Base-by-base conservation (phyloP, 257 asterid genomes). In the Catharanthus roseus region DNA sequence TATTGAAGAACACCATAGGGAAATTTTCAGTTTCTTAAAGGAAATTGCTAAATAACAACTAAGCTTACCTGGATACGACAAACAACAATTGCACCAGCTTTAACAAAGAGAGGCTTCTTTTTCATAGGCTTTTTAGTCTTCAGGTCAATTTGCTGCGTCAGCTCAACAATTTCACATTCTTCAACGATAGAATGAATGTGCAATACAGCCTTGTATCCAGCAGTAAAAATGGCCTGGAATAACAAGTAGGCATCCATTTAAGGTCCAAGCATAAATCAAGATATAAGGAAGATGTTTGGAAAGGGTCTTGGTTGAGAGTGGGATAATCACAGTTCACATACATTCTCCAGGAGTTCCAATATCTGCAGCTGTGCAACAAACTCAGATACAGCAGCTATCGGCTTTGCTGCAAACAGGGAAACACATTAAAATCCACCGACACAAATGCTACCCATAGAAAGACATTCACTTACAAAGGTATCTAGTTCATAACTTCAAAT, bases 131-230 rank as follows among this genome's bases (percentile, higher is more conserved):
- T 92, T 78, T 65, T 84, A 38, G 97, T 90, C 81, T 87, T 95
- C 13, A 83, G 92, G 85, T 95, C 99, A 75, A 95, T 89, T 80
- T 86, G 95, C 76, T 77, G 84, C 60, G 76, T 76, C 82, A 91
- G 83, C 44, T 95, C 97, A 72, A 88, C 86, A 82, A 95, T 89
- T 81, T 95, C 99, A 55, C 99, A 95, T 75, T 91, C 99, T 86
- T 95, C 99, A 65, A 88, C 95, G 18, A 86, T 78, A 54, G 97
- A 85, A 77, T 91, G 99, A 77, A 95, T 82, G 79, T 95, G 99
- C 84, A 95, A 76, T 68, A 95, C 85, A 70, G 98, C 99, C 88
- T 95, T 95, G 85, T 91, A 95, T n/a, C 99, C 99, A 74, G 97
- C 95, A 74, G 96, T 89, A 81, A 95, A 95, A 50, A 91, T 89